These are phyloP conservation scores for Sporobolomyces roseus DNA, from an alignment of 768 basidiomycete genomes.

Conservation along the genomic window DNA sequence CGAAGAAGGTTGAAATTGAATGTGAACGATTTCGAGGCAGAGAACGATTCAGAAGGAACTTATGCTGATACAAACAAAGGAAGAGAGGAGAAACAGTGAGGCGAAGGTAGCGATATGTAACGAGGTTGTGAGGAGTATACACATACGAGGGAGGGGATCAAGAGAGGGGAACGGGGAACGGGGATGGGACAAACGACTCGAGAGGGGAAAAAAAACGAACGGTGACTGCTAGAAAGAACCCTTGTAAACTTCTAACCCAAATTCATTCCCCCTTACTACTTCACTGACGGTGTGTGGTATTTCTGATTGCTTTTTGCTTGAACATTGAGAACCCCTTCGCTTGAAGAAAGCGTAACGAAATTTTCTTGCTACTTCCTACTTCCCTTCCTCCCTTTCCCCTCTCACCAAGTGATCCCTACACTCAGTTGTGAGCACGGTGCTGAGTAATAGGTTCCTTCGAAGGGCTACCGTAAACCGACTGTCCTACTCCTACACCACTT, in stretches of 20 bases:
- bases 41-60: too few relatives aligned
- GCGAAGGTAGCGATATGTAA: not conserved
- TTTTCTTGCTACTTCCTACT: too few relatives aligned
- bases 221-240: too few relatives aligned
- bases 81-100: not conserved
- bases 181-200: not conserved
- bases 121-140: not conserved
- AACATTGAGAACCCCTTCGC: too few relatives aligned
- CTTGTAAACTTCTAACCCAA: too few relatives aligned
- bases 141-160: not conserved
- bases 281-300: too few relatives aligned
- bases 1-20: too few relatives aligned
- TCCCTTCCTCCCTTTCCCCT: not conserved
- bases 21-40: too few relatives aligned
- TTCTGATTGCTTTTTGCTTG: too few relatives aligned
- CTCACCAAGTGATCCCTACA: not conserved
- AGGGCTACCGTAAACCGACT: constrained; percentile 6
- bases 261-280: too few relatives aligned
- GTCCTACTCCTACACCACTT: constrained; percentile 16
- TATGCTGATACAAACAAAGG: too few relatives aligned
- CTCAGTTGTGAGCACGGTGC: constrained; percentile 11
- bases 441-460: constrained; percentile 29
- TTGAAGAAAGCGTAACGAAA: too few relatives aligned
- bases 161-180: not conserved
- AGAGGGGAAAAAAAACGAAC: not conserved